These are phyloP conservation scores for Casuarina equisetifolia DNA, from an alignment of 306 rosid genomes.

Conservation along the genomic window DNA sequence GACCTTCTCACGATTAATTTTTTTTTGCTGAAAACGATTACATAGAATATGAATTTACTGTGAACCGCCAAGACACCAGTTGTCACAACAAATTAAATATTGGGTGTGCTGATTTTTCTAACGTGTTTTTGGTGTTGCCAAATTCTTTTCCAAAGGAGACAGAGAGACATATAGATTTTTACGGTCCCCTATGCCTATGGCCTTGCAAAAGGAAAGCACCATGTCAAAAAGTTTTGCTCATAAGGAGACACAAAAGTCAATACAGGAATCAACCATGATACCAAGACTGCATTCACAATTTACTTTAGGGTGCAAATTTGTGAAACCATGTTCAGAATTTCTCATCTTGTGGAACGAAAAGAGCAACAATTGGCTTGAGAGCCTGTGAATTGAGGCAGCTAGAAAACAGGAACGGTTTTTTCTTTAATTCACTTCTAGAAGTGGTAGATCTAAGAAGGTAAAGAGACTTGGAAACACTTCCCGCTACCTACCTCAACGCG, in stretches of 20 bases:
- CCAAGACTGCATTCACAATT: too few relatives aligned
- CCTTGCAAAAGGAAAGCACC: background rate
- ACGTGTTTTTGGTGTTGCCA: too few relatives aligned
- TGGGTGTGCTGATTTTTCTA: too few relatives aligned
- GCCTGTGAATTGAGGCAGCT: background rate
- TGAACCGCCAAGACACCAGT: too few relatives aligned
- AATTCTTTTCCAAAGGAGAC: too few relatives aligned
- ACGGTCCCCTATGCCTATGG: too few relatives aligned
- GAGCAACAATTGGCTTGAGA: background rate
- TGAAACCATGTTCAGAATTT: background rate
- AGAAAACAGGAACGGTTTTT: background rate
- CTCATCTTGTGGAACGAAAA: background rate
- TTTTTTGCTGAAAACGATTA: background rate
- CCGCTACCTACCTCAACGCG: background rate
- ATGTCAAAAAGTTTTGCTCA: background rate
- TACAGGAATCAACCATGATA: too few relatives aligned
- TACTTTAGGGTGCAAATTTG: background rate
- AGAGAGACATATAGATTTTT: too few relatives aligned
- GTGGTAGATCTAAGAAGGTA: background rate
- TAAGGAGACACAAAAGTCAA: background rate
- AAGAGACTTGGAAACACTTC: background rate
- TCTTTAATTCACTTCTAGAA: background rate
- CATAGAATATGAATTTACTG: too few relatives aligned
- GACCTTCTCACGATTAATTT: background rate
- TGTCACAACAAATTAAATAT: too few relatives aligned